phyloP scores from a whole-genome alignment of 306 rosid species.

The Aeschynomene evenia region DNA sequence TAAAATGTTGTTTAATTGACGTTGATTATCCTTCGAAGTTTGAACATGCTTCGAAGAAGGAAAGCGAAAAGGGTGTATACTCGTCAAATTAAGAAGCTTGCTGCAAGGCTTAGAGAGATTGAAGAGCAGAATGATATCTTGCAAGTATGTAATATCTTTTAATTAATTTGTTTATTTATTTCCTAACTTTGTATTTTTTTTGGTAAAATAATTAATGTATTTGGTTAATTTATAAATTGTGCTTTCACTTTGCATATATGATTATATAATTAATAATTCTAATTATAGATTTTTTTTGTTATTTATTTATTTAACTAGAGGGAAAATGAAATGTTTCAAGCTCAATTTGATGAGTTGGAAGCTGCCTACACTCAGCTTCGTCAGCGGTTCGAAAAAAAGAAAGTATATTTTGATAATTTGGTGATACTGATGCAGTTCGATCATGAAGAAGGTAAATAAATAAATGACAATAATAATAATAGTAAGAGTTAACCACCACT shows the following conservation, averaged over 20 bases:
- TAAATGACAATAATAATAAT: neutral
- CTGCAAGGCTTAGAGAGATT: neutral
- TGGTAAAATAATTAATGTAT: no score
- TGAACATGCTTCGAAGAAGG: neutral
- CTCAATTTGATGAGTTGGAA: neutral
- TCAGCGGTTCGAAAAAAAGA: neutral
- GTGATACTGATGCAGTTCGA: neutral
- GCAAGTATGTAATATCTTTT: neutral
- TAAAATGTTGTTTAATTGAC: no score
- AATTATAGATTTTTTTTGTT: neutral
- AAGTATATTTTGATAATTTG: neutral
- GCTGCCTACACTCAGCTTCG: neutral
- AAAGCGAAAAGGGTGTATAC: slow-evolving; percentile 11
- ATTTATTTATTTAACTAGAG: slow-evolving; percentile 9
- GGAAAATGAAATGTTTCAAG: neutral
- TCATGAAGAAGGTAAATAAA: slow-evolving; percentile 14
- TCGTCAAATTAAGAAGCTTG: neutral
- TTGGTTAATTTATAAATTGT: neutral
- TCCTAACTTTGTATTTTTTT: no score
- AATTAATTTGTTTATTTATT: no score
- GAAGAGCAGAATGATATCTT: neutral
- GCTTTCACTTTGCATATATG: no score
- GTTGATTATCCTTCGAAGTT: no score
- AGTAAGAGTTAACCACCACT: no score
- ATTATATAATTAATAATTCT: no score